Base-by-base conservation (phyloP, 1,284 basidiomycete genomes). In the Blastosporella zonata region DNA sequence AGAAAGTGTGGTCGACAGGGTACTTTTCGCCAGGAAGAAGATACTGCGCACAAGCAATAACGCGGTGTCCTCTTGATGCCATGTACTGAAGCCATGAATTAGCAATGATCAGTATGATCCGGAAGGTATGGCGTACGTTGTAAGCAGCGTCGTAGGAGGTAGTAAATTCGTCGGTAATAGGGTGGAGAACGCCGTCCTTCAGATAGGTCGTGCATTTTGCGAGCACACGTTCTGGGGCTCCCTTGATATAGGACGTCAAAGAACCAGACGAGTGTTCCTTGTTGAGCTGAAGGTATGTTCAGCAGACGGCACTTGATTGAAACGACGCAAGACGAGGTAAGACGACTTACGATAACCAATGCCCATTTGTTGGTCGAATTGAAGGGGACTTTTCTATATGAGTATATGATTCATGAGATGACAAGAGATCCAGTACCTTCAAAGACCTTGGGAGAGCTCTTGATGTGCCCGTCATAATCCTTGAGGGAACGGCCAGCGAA, bases 361-460 rank as follows among this genome's bases (percentile, higher is more conserved):
- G 82, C 82, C 82, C 82, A 85, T 66, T 86, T 86, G 60, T 84
- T 84, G 9, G 77, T 78, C 12, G 82, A 82, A 60, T 86, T 86
- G 69, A 86, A 86, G 22, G 83, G 83, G 10, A 86, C 72, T 71
- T 49, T 36, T n/a, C 5, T 27, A 9, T 7, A 9, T 49, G 13
- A 52, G 43, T 40, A 35, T n/a, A 18, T 23, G n/a, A n/a, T n/a
- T n/a, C n/a, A n/a, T 6, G 1, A 17, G 12, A 29, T 20, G 10
- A 27, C 5, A n/a, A n/a, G 9, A 18, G 12, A 22, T 33, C 29
- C 50, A 57, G 18, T 46, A 69, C 79, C 65, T 64, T 84, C 81
- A 54, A 84, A 86, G 12, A 79, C 77, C 59, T 82, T 82, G 3
- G 75, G 70, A 56, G 74, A 67, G 22, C 64, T 65, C 65, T 75